Evolutionary conservation across 2,329 filamentous ascomycete species (phyloP).

Genomic region (Epichloe festucae): DNA sequence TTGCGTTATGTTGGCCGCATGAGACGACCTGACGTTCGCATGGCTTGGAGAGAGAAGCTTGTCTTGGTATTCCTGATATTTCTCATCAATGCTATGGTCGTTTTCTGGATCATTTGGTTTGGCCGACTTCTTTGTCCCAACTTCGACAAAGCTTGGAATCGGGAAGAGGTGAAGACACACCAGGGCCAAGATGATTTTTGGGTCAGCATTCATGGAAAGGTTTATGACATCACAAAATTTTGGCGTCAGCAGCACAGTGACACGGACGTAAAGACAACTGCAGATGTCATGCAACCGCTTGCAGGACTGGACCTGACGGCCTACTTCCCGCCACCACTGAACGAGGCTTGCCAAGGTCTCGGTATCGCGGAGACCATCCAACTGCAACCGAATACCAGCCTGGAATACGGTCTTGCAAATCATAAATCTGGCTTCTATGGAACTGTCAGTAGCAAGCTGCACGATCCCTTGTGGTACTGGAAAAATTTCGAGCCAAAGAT

Average conservation of each 20-base stretch:
- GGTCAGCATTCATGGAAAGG: conserved; percentile 74
- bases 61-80: conserved; percentile 71
- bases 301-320: conserved; percentile 66
- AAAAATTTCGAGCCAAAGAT: conserved; percentile 64
- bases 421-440: conserved; percentile 59
- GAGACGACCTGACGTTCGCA: conserved; percentile 91
- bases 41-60: conserved; percentile 95
- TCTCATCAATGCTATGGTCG: conserved; percentile 64
- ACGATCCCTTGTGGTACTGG: conserved; percentile 63
- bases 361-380: conserved; percentile 43
- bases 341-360: conserved; percentile 59
- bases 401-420: conserved; percentile 38
- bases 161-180: conserved; percentile 56
- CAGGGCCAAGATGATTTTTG: conserved; percentile 65
- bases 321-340: conserved; percentile 77
- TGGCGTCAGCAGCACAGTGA: conserved; percentile 80
- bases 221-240: conserved; percentile 88
- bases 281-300: conserved; percentile 59
- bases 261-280: conserved; percentile 43
- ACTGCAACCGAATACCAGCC: conserved; percentile 53
- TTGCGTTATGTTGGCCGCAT: conserved; percentile 79
- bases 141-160: conserved; percentile 76
- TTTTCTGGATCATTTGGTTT: conserved; percentile 89
- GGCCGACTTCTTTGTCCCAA: conserved; percentile 81
- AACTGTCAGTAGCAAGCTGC: conserved; percentile 43